Evolutionary conservation across 2,329 filamentous ascomycete genomes (phyloP).

Genomic region (Penicillium concentricum): DNA sequence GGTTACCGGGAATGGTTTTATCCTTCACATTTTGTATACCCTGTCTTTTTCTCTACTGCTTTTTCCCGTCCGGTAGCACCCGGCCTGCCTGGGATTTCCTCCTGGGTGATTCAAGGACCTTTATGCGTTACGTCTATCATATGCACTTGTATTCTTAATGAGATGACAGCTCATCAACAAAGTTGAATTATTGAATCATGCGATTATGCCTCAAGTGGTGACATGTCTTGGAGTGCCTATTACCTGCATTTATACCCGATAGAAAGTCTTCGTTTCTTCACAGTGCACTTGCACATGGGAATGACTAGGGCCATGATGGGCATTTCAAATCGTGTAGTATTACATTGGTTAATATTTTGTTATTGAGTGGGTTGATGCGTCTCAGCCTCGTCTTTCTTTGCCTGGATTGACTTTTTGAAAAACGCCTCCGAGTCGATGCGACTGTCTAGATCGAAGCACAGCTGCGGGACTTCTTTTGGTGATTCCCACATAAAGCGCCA

Average conservation of each 20-base stretch:
- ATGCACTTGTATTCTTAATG: conserved; percentile 3
- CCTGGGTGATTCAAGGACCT: neutral
- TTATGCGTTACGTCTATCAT: neutral
- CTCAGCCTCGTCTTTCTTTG: neutral
- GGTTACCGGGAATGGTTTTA: neutral
- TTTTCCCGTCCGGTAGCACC: neutral
- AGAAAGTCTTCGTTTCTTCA: neutral
- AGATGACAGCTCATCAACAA: neutral
- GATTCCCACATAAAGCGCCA: conserved; percentile 33
- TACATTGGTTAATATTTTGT: neutral
- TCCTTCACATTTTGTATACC: neutral
- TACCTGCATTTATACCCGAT: neutral
- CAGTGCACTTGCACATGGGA: neutral
- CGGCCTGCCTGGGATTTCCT: neutral
- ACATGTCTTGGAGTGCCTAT: neutral
- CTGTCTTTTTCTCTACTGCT: neutral
- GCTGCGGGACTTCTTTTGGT: conserved; percentile 14
- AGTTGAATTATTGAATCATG: neutral
- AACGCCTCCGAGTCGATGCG: conserved; percentile 9
- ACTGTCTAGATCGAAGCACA: conserved; percentile 11
- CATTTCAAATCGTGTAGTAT: neutral
- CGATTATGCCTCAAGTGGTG: neutral
- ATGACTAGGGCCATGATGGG: neutral
- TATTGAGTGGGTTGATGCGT: neutral
- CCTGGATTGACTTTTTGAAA: conserved; percentile 5